These are phyloP conservation scores for Mucor mucedo DNA, from an alignment of 371 early-diverging fungal species.

Conservation along the genomic window DNA sequence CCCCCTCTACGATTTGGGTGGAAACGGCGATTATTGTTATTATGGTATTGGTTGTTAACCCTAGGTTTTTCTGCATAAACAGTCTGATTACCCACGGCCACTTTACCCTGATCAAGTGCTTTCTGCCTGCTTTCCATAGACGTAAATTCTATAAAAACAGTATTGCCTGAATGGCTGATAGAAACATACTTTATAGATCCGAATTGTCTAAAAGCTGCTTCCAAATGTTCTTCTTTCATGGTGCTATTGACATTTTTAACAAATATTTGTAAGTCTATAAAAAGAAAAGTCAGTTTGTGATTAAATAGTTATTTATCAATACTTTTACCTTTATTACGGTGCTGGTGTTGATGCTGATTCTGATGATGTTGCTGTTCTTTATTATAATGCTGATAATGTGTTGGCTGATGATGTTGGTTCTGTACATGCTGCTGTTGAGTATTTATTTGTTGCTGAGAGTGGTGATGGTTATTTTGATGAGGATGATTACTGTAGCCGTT, in stretches of 20 bases:
- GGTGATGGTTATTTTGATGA: slow-evolving; percentile 8
- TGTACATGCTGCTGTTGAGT: slow-evolving; percentile 2
- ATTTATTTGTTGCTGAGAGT: slow-evolving; percentile 6
- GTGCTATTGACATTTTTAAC: slow-evolving; percentile 38
- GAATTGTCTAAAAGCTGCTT: slow-evolving; percentile 42
- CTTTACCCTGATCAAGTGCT: slow-evolving; percentile 44
- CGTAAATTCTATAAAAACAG: slow-evolving; percentile 46
- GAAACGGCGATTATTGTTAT: background rate
- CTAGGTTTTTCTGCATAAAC: slow-evolving; percentile 53
- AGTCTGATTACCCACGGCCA: slow-evolving; percentile 19
- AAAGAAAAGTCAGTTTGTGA: background rate
- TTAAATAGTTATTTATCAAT: background rate
- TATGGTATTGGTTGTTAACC: slow-evolving; percentile 7
- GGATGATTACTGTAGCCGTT: background rate
- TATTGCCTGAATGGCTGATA: slow-evolving; percentile 19
- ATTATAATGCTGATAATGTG: slow-evolving; percentile 7
- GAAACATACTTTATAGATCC: slow-evolving; percentile 41
- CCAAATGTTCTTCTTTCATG: slow-evolving; percentile 38
- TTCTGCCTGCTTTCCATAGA: slow-evolving; percentile 42
- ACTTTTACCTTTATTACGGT: slow-evolving; percentile 21
- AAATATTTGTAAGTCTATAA: slow-evolving; percentile 39
- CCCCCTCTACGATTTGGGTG: slow-evolving; percentile 2
- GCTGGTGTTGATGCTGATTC: slow-evolving; percentile 18
- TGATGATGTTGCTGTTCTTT: slow-evolving; percentile 6
- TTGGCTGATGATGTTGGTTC: slow-evolving; percentile 9